These are phyloP conservation scores for Talaromyces liani DNA, from an alignment of 495 filamentous ascomycete genomes.

Conservation along the genomic window DNA sequence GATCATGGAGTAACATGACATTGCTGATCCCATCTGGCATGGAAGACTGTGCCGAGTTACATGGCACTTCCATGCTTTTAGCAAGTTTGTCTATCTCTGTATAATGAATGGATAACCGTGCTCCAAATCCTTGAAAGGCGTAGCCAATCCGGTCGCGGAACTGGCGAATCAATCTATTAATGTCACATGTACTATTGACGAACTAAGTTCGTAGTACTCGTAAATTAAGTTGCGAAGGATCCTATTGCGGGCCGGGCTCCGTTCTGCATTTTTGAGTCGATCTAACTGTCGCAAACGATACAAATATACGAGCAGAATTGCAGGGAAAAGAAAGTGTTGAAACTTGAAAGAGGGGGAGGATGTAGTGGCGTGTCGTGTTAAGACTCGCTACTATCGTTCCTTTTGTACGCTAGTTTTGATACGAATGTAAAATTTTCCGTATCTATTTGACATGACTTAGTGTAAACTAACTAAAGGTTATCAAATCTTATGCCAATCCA, in stretches of 20 bases:
- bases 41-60: background rate
- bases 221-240: background rate
- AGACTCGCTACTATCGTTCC: background rate
- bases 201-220: background rate
- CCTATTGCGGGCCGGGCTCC: background rate
- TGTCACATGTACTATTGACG: background rate
- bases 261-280: background rate
- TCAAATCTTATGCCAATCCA: background rate
- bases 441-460: background rate
- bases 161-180: background rate
- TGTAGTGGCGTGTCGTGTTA: background rate
- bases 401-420: background rate
- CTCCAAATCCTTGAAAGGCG: background rate
- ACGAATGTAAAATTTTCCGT: background rate
- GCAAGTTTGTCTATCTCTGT: background rate
- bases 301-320: background rate
- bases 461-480: background rate
- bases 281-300: background rate
- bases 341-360: background rate
- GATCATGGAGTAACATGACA: background rate
- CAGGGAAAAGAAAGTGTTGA: background rate
- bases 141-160: background rate
- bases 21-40: background rate
- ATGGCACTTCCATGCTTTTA: background rate
- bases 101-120: background rate